A percentile compares a stretch with the other conserved stretches of the same genome.
phyloP scores from a whole-genome alignment of 441 rosid species.

The Omphalea diandra region DNA sequence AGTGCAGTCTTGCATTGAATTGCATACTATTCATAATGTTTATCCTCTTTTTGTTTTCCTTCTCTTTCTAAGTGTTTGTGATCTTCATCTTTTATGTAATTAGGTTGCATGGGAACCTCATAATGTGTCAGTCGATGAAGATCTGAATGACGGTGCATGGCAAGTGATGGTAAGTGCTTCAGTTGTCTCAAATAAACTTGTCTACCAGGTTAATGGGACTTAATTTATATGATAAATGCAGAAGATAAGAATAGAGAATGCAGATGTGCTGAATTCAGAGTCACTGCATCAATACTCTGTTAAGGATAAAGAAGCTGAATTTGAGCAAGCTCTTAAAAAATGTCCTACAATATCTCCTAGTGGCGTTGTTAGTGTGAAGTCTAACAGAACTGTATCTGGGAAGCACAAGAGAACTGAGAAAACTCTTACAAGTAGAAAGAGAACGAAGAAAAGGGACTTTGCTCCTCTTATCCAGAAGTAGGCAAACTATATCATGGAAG shows the following conservation, averaged over 20 bases:
- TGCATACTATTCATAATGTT: too few relatives aligned
- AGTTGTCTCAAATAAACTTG: not conserved
- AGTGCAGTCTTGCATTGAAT: too few relatives aligned
- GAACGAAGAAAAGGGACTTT: not conserved
- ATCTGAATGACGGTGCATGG: not conserved
- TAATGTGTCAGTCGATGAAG: slow-evolving; percentile 10
- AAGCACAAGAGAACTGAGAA: not conserved
- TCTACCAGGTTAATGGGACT: not conserved
- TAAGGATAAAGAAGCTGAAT: not conserved
- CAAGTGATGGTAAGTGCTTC: slow-evolving; percentile 8
- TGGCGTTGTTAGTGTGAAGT: slow-evolving; percentile 1
- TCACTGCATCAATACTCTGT: not conserved
- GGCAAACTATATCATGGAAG: not conserved
- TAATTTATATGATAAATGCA: not conserved
- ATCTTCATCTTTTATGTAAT: not conserved
- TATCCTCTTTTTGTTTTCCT: too few relatives aligned
- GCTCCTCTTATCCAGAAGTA: not conserved
- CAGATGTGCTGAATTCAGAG: not conserved
- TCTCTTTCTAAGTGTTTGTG: too few relatives aligned
- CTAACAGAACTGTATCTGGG: not conserved
- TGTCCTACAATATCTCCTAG: not conserved
- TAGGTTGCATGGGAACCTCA: slow-evolving; percentile 5
- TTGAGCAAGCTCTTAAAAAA: not conserved
- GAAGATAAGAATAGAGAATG: not conserved
- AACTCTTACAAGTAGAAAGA: not conserved